Evolutionary conservation across 177 flowering plant genomes (phyloP).

Genomic region (Vitis hybrid): DNA sequence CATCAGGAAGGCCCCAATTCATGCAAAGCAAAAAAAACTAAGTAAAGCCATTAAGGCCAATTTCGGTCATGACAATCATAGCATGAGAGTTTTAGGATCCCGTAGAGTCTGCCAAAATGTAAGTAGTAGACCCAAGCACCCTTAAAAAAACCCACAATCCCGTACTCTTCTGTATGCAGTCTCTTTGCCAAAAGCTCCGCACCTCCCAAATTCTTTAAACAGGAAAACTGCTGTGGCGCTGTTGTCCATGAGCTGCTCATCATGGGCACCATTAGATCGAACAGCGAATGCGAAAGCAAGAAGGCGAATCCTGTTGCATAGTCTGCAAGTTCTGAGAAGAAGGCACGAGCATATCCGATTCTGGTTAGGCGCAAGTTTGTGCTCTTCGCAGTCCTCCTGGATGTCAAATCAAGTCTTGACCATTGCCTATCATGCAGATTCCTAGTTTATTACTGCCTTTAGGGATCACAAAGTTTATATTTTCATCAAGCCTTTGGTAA

Average conservation of each 20-base stretch:
- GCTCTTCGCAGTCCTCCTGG: no score
- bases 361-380: slow-evolving; percentile 41
- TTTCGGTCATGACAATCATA: slow-evolving; percentile 96
- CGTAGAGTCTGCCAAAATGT: slow-evolving; percentile 68
- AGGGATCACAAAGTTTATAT: no score
- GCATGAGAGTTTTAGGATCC: slow-evolving; percentile 69
- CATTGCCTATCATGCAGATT: no score
- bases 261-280: slow-evolving; percentile 91
- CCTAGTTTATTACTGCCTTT: no score
- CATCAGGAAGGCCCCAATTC: slow-evolving; percentile 90
- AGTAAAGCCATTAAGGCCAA: slow-evolving; percentile 94
- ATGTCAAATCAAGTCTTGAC: no score
- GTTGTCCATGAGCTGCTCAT: slow-evolving; percentile 96
- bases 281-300: slow-evolving; percentile 95
- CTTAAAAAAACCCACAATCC: slow-evolving; percentile 74
- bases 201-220: slow-evolving; percentile 87
- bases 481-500: no score
- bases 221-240: slow-evolving; percentile 87
- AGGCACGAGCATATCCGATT: slow-evolving; percentile 90
- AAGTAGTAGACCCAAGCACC: slow-evolving; percentile 97
- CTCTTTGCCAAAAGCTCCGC: slow-evolving; percentile 82
- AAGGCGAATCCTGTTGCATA: slow-evolving; percentile 87
- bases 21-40: slow-evolving; percentile 61
- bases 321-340: slow-evolving; percentile 65
- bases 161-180: slow-evolving; percentile 70